A percentile compares a stretch with the other conserved stretches of the same genome.
Conservation (phyloP, 225 moss, liverwort and hornwort species). For the Bryum argenteum region DNA sequence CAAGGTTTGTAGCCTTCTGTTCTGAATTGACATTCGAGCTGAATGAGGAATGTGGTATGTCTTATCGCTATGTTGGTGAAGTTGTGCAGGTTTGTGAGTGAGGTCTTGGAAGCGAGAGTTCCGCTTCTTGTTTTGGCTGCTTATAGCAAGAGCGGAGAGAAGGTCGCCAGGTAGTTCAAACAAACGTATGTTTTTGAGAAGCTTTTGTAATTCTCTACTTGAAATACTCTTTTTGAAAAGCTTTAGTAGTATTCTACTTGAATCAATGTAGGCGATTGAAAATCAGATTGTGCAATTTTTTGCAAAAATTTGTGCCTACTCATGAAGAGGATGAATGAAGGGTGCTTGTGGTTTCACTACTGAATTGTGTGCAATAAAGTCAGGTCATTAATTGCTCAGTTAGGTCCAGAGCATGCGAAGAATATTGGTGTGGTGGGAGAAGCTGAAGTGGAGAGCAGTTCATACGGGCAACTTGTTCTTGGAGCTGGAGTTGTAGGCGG, state of each 20-base stretch:
- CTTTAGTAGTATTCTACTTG: background rate
- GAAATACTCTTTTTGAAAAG: background rate
- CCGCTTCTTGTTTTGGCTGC: slow-evolving; percentile 80
- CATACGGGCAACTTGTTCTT: slow-evolving; percentile 87
- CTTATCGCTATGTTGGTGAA: slow-evolving; percentile 31
- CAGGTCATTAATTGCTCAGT: slow-evolving; percentile 76
- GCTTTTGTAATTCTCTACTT: background rate
- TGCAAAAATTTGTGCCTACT: background rate
- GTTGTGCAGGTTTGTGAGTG: slow-evolving; percentile 82
- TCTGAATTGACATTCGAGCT: slow-evolving; percentile 13
- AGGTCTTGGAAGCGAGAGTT: slow-evolving; percentile 71
- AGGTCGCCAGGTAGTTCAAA: slow-evolving; percentile 70
- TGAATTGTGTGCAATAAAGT: slow-evolving; percentile 45
- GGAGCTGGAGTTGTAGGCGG: slow-evolving; percentile 69
- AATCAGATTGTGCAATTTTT: too few relatives aligned
- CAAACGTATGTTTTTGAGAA: slow-evolving; percentile 4
- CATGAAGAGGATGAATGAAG: slow-evolving; percentile 3
- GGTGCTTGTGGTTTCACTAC: slow-evolving; percentile 26
- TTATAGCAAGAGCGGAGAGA: slow-evolving; percentile 81
- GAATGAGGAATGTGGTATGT: slow-evolving; percentile 8
- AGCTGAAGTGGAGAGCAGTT: slow-evolving; percentile 74
- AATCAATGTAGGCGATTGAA: background rate
- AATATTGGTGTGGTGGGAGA: slow-evolving; percentile 69
- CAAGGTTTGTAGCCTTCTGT: slow-evolving; percentile 3
- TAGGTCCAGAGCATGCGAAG: slow-evolving; percentile 68